phyloP scores from a whole-genome alignment of 169 alveolate species.

The Toxoplasma gondii region DNA sequence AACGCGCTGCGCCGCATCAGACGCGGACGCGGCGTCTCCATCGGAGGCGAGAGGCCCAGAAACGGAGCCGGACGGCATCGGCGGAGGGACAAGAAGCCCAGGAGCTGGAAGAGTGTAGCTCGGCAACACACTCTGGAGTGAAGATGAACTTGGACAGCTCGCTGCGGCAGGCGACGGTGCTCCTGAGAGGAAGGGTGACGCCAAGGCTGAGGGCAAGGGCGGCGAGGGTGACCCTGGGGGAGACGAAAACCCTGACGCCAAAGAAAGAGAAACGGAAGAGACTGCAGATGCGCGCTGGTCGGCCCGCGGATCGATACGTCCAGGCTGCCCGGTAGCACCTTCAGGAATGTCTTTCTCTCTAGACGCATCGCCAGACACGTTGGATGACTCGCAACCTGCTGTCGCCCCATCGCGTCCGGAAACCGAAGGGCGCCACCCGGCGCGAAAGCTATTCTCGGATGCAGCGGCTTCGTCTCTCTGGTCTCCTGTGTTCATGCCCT shows the following conservation, averaged over 20 bases:
- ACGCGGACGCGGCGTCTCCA: neutral
- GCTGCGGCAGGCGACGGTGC: constrained; percentile 1
- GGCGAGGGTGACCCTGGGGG: neutral
- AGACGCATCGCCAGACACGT: no score
- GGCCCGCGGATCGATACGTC: neutral
- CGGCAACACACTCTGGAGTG: neutral
- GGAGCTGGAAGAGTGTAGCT: neutral
- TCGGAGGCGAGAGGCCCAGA: neutral
- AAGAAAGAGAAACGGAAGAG: neutral
- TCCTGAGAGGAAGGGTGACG: constrained; percentile 1
- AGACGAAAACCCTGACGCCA: neutral
- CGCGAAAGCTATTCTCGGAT: no score
- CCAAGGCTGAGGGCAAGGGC: neutral
- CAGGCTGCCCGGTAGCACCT: no score
- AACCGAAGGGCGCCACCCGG: no score
- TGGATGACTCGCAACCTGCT: no score
- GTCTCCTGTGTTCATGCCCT: no score
- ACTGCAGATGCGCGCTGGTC: neutral
- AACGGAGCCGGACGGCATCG: neutral
- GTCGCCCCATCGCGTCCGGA: no score
- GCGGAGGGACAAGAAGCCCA: neutral
- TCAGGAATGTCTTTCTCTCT: no score
- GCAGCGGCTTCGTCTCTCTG: no score
- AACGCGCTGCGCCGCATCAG: neutral
- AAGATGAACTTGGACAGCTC: neutral